Base-by-base conservation (phyloP, 306 rosid species). In the Ormosia semicastrata region DNA sequence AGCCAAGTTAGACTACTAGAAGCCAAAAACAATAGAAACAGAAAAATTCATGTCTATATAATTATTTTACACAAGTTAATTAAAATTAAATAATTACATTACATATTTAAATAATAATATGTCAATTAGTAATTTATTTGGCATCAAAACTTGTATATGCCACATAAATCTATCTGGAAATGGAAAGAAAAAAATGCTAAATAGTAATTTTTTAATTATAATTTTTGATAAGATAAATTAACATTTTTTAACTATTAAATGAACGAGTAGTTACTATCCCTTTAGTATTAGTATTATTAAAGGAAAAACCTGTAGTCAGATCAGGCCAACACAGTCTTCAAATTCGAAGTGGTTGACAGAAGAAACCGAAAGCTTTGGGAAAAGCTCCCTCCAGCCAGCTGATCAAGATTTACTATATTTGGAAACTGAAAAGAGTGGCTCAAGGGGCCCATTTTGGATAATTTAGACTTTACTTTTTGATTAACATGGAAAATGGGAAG, bases 331-430 rank as follows among this genome's bases (percentile, higher is more conserved):
- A 77, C 77, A 39, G 76, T 66, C 41, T 76, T 74, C 64, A 84
- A 67, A 44, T 71, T 82, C 53, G 58, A 56, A 34, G 75, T 67
- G 69, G 74, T 70, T 53, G 84, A 58, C 77, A 53, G 32, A 71
- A 52, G 83, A 76, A 79, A 70, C 80, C 33, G 50, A 70, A 75
- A 33, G 40, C 83, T 62, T 40, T 37, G 86, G 82, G 71, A 79
- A 78, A 78, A 59, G 82, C 33, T 33, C 75, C 66, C 46, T 40
- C n/a, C 43, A 67, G 34, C 83, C 47, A 53, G 78, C 44, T 40
- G 56, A 76, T 57, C 77, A 68, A 44, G 29, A 34, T 67, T 84
- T 88, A 39, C 89, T 72, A 83, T 81, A 41, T 88, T 81, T 87
- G 71, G 87, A 85, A 76, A 84, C 74, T 30, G 40, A 6, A 62